These are phyloP conservation scores for Anisodus tanguticus DNA, from an alignment of 257 asterid species.

Conservation along the genomic window DNA sequence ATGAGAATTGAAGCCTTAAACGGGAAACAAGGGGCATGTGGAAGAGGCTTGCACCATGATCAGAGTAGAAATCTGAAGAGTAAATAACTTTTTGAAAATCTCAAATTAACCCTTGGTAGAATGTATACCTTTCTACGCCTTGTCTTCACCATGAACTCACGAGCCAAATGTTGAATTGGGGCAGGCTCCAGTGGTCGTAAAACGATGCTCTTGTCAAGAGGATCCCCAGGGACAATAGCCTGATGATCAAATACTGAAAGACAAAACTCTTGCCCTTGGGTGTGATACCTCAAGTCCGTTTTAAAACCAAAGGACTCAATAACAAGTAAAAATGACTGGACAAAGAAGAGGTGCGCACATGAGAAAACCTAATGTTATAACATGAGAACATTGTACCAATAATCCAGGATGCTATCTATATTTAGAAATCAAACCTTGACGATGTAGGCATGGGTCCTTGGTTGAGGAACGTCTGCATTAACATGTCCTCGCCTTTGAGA, in stretches of 20 bases:
- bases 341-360: conserved; percentile 15
- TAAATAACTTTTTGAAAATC: not conserved
- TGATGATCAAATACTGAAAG: conserved; percentile 88
- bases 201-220: conserved; percentile 89
- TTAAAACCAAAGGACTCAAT: conserved; percentile 96
- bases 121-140: conserved; percentile 89
- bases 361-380: conserved; percentile 9
- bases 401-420: not conserved
- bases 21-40: no score
- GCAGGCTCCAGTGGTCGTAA: conserved; percentile 97
- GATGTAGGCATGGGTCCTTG: conserved; percentile 94
- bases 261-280: conserved; percentile 98
- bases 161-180: conserved; percentile 93
- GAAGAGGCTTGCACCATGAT: no score
- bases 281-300: conserved; percentile 95
- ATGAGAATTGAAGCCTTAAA: no score
- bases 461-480: conserved; percentile 95
- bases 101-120: conserved; percentile 18
- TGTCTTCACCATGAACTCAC: conserved; percentile 98
- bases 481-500: conserved; percentile 98
- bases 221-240: conserved; percentile 98
- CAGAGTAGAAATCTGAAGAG: not conserved
- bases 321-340: conserved; percentile 88
- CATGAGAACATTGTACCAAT: not conserved
- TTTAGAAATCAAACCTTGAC: conserved; percentile 69